Conservation (phyloP, 1,139 yeast species). For the Candida frijolesensis region DNA sequence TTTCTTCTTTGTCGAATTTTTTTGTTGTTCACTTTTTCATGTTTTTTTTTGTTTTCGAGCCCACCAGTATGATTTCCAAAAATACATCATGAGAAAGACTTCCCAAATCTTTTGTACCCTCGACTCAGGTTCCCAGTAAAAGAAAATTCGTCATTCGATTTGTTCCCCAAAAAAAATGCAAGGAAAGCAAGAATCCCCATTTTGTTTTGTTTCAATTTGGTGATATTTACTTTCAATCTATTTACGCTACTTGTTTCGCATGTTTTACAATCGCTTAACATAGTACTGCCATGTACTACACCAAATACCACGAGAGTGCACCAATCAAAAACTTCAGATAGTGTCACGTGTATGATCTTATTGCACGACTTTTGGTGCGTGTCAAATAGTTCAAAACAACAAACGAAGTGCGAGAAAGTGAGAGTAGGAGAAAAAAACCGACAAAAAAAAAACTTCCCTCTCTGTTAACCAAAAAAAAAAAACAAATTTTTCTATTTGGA, state of each 20-base stretch:
- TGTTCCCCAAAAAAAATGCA: background rate
- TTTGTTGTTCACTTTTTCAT: background rate
- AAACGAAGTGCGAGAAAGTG: conserved; percentile 2
- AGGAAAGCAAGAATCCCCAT: background rate
- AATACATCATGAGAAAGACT: background rate
- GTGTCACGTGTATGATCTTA: background rate
- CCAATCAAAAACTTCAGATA: background rate
- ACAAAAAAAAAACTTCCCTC: conserved; percentile 3
- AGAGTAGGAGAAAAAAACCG: conserved; percentile 4
- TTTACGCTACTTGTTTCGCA: too few relatives aligned
- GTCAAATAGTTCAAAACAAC: background rate
- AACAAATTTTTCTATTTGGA: conserved; percentile 3
- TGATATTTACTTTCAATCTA: too few relatives aligned
- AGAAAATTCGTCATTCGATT: background rate
- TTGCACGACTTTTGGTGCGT: background rate
- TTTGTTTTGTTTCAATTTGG: background rate
- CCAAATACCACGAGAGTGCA: background rate
- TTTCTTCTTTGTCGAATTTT: background rate
- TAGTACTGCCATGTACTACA: background rate
- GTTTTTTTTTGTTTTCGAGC: background rate
- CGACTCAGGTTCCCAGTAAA: background rate
- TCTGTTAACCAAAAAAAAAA: background rate
- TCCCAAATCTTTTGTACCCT: background rate
- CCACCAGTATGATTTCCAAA: background rate
- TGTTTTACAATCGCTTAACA: background rate